Evolutionary conservation across 148 eudicot species (phyloP), one percentile per base, ranked within the genome.

Genomic region (Limonium bicolor): DNA sequence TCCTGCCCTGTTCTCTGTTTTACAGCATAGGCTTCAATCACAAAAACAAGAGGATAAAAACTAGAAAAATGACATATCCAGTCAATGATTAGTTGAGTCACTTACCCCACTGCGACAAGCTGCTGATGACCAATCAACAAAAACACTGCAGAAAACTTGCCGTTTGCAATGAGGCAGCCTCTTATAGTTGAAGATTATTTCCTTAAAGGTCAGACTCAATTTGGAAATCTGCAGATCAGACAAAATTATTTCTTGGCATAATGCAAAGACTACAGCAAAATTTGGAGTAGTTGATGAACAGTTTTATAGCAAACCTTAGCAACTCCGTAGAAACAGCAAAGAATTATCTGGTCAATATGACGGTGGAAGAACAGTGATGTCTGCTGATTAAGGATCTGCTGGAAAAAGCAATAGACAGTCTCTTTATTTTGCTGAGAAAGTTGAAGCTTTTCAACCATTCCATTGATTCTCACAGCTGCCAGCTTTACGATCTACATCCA

Each of bases 391-490:
- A 92, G 79, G 35, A 85, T 71, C 66, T 74, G 74, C 41, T 76
- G 88, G 34, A 85, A 92, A 68, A 92, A 80, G 63, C 78, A 65
- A 60, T 81, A 92, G 7, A 92, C 86, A 46, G 54, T 64, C 62
- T 92, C 99, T 53, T 86, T 81, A 42, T 67, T 64, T 54, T 75
- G 76, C 46, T 78, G 86, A 33, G 86, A 65, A 45, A 76, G 53
- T 51, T 73, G 78, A 53, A 82, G 84, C 71, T 78, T 74, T 52
- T 92, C 99, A 27, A 92, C 72, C 86, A 92, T 78, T 14, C 78
- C 84, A 47, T 78, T 92, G 68, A 85, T 92, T 65, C 95, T 76
- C 20, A 92, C 94, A 61, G 99, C 99, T 35, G 94, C 99, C 51
- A 92, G 59, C 78, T 92, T 92, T 36, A 67, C 66, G 56, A 79